Evolutionary conservation across 495 filamentous ascomycete genomes (phyloP), one percentile per base, ranked within the genome.

Genomic region (Daldinia concentrica): DNA sequence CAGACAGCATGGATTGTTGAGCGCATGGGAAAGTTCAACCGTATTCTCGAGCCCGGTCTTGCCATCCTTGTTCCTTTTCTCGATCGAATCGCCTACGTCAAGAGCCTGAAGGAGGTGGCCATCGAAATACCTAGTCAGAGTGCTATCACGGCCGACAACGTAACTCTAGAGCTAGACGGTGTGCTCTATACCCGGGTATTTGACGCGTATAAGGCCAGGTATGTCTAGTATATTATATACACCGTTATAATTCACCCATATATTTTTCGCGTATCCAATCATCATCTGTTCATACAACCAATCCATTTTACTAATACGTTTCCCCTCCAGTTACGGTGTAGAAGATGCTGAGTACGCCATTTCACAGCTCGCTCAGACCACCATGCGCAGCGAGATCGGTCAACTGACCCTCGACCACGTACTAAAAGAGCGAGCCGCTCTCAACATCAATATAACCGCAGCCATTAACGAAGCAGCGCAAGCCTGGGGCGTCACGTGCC

Each of bases 1-100:
- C 95, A 98, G 83, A 97, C 95, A 62, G 96, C 95, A 83, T 99
- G 96, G 96, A 93, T 99, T 65, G 95, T 99, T 41, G 96, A 99
- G 83, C 93, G 95, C 68, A 99, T 99, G 95, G 95, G 95, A 55
- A 95, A 94, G 78, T 99, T 95, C 84, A 88, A 93, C 81, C 86
- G 93, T 26, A 98, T 98, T 70, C 81, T 99, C 56, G 86, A 97
- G 68, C 95, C 95, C 0, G 95, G 95, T 61, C 82, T 99, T 41
- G 93, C 96, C 6, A 87, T 99, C 72, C 82, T 99, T 68, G 85
- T 95, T 32, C 95, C 95, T 0, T 92, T 99, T 72, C 71, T 99
- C 77, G 95, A 99, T 78, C 93, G 94, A 54, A 98, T 99, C 77
- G 91, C 95, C 69, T 99, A 99, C 78, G 96, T 99, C 64, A 98